Evolutionary conservation across 31 red algal species (phyloP), one percentile per base, ranked within the genome.

Genomic region (Endocladia muricata): DNA sequence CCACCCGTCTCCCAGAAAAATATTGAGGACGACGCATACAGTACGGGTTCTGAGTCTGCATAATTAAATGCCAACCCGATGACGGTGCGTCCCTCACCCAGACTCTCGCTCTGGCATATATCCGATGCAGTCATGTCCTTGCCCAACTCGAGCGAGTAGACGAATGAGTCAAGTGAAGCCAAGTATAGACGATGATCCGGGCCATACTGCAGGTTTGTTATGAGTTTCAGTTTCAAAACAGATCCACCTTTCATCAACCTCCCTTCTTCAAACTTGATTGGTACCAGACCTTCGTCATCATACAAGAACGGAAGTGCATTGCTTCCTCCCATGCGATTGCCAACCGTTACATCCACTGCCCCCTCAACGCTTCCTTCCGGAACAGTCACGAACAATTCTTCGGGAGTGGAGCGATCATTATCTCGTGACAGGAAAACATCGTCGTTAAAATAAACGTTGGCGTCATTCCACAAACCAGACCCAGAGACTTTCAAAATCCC

Each of bases 1-100:
- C 44, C 67, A 6, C 55, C 28, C 34, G 44, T 48, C 11, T 61
- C 43, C 76, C 76, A 81, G 61, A 74, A 79, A n/a, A 89, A 73
- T 17, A 80, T 89, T 56, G 85, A 81, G 44, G 64, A 65, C 23
- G 85, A 89, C 25, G 70, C 85, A 43, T 89, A 89, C 58, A 81
- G 54, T 15, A 56, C 34, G 30, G 69, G 44, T 3, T 68, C 68
- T 0, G 54, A 42, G n/a, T 89, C 85, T 2, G 85, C 76, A 17
- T 76, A 77, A 70, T 89, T 81, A 25, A 89, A 89, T 17, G 85
- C 68, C n/a, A 89, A 58, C n/a, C 75, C 85, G 40, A 89, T 79
- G 31, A 81, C 76, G 1, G 76, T 68, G 3, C 85, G 85, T 37
- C 58, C 44, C 25, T 51, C 31, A 33, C 85, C 85, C 22, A 89